Evolutionary conservation across 257 asterid genomes (phyloP), one percentile per base, ranked within the genome.

Genomic region (Solanum gracilifrons): DNA sequence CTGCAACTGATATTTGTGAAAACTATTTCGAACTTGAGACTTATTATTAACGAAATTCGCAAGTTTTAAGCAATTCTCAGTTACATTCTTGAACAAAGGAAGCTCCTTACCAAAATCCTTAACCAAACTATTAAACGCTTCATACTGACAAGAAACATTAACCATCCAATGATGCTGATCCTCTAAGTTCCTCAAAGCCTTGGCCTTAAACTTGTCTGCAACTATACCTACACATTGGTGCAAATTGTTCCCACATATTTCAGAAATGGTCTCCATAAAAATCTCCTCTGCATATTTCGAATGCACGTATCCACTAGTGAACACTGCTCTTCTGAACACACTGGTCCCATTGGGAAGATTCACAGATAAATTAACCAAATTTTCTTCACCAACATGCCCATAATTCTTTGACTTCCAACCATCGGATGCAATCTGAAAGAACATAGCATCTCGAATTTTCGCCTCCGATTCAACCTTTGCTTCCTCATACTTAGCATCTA

Each of bases 301-400:
- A 3, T 94, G 95, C 46, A 94, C 93, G 33, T 89, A 94, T 13
- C 98, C 98, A 62, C 88, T 90, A 1, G 94, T 93, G 73, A 97
- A 94, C 66, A 97, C 94, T 1, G 98, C 98, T 86, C 92, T 91
- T 62, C 98, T 82, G 20, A 93, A 97, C 32, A 97, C 95, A 76
- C 96, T 88, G 15, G 98, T 93, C 43, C 99, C 99, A 37, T 96
- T 95, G n/a, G 99, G 99, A 80, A 97, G 98, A 89, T 97, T 97
- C 75, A 97, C 94, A 11, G 92, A 89, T 88, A 97, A 89, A 91
- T 93, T 96, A 77, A 96, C 98, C 48, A 94, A 77, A 86, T 89
- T 93, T 20, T 96, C 95, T 25, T 94, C 96, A 13, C 93, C 92
- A 5, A 86, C 87, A 58, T 85, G 83, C 32, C 88, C 90, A 20